A percentile compares a stretch with the other conserved stretches of the same genome.
phyloP scores from a whole-genome alignment of 179 eudicot species.

The Beta lomatogona region DNA sequence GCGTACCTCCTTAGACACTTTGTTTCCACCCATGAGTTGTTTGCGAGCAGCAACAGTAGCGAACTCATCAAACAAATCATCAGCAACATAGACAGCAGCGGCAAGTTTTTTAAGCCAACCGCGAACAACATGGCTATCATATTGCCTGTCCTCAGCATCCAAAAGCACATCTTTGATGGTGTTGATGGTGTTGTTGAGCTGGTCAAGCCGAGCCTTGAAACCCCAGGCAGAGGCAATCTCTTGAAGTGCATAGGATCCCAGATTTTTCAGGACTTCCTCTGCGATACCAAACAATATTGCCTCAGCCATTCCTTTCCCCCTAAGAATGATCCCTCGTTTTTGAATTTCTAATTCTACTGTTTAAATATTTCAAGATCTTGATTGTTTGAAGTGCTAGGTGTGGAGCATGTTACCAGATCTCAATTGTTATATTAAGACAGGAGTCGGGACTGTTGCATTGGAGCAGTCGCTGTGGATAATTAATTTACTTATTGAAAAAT shows the following conservation, averaged over 20 bases:
- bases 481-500: too few relatives aligned
- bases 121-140: conserved; percentile 13
- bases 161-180: conserved; percentile 22
- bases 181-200: conserved; percentile 11
- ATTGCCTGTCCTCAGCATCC: conserved; percentile 30
- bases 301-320: conserved; percentile 8
- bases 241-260: conserved; percentile 19
- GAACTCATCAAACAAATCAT: conserved; percentile 37
- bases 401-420: too few relatives aligned
- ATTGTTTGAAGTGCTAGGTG: too few relatives aligned
- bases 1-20: conserved; percentile 5
- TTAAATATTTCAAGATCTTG: too few relatives aligned
- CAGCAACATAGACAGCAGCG: conserved; percentile 23
- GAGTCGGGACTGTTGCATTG: too few relatives aligned
- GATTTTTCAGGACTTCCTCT: background rate
- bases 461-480: too few relatives aligned
- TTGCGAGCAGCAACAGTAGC: background rate
- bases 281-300: conserved; percentile 8
- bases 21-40: background rate
- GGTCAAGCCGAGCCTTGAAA: conserved; percentile 1
- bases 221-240: conserved; percentile 29
- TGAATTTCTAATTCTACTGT: too few relatives aligned
- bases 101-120: conserved; percentile 34
- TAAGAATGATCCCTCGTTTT: too few relatives aligned
- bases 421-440: too few relatives aligned